Base-by-base conservation (phyloP, 192 early-diverging fungal species). In the Backusella parvicylindrica region DNA sequence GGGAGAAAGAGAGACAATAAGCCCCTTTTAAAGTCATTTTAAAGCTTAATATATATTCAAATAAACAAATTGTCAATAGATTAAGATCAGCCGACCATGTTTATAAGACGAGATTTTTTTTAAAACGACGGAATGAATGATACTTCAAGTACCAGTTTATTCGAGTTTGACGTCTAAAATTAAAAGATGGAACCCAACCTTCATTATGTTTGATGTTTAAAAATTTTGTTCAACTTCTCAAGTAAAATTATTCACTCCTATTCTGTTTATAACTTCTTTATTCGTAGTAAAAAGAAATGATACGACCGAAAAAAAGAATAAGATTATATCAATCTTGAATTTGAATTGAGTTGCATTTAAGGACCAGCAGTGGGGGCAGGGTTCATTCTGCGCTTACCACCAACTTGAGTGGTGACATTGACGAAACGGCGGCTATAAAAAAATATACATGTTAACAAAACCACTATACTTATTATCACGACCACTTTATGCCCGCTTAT, bases 331-430 rank as follows among this genome's bases (percentile, higher is more conserved):
- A 60, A 60, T 60, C 53, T 28, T 23, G 53, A 60, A 60, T 60
- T 26, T 60, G 53, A 13, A 60, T 28, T 60, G 3, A 12, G 26
- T 23, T 60, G 53, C 53, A 60, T 73, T 81, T 85, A 76, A 79
- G 77, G 83, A 60, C 82, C 81, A 75, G 78, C 70, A 38, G 84
- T 86, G 47, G 84, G 84, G 64, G 84, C 83, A 74, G 84, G 84
- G 79, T 86, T 86, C 84, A 86, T 84, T 79, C 88, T 92, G 82
- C 95, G 91, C 94, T 98, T 99, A 84, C 92, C 94, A 84, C 93
- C 93, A 83, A 94, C 88, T 63, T 85, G 79, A 77, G 87, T 89
- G 83, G 93, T 93, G 75, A 95, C 92, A 90, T 98, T 97, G 76
- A 98, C 95, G 86, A 97, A 98, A 79, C 98, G 95, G 81, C 98